Conservation (phyloP, 164 flowering plant genomes). For the Platanus orientalis region DNA sequence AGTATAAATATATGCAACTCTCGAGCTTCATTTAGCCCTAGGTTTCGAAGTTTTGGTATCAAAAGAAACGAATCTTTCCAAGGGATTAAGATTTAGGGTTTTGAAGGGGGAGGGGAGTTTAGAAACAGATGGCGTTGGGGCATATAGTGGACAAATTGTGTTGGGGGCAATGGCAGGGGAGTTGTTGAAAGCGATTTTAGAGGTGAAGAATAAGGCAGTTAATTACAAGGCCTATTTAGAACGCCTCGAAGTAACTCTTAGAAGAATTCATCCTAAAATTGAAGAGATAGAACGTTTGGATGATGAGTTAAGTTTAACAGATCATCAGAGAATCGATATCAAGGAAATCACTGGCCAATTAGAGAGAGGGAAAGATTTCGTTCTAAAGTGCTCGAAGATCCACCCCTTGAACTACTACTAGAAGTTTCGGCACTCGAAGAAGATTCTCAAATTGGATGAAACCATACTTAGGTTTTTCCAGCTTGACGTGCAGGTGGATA, state of each 20-base stretch:
- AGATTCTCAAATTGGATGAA: slow-evolving; percentile 19
- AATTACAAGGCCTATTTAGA: slow-evolving; percentile 10
- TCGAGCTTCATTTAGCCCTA: no score
- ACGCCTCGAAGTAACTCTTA: slow-evolving; percentile 14
- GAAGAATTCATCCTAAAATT: slow-evolving; percentile 2
- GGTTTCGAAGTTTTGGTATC: no score
- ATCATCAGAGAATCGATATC: slow-evolving; percentile 1
- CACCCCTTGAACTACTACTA: not conserved
- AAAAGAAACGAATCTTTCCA: no score
- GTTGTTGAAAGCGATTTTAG: slow-evolving; percentile 9
- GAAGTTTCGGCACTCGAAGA: slow-evolving; percentile 6
- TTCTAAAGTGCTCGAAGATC: slow-evolving; percentile 13
- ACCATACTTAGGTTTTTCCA: no score
- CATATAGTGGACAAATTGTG: no score
- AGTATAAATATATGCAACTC: no score
- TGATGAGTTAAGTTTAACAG: not conserved
- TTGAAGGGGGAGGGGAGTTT: no score
- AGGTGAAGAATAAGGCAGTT: not conserved
- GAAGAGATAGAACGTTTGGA: slow-evolving; percentile 10
- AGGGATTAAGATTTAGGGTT: no score
- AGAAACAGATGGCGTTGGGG: no score
- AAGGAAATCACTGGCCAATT: not conserved
- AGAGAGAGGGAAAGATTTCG: slow-evolving; percentile 13
- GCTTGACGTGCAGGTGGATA: no score
- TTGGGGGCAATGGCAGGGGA: slow-evolving; percentile 1